Evolutionary conservation across 108 stramenopile species (phyloP), one percentile per base, ranked within the genome.

Genomic region (Cyclotella kingstonii): DNA sequence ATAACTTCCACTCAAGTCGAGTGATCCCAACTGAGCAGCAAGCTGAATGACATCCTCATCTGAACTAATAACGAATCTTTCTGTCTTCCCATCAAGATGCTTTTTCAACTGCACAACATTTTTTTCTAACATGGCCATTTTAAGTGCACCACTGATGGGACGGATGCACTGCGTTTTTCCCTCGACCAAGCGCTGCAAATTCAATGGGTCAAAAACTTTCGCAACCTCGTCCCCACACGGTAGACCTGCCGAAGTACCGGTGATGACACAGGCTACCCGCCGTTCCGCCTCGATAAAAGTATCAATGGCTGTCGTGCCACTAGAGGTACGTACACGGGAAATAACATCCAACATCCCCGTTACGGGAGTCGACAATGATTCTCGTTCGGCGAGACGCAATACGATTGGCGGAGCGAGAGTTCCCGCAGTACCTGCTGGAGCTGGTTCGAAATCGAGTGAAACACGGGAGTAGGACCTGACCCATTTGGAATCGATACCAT

Each of bases 231-330:
- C 76, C 22, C 65, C 71, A 18, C 92, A 92, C 3, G 97, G 97
- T 38, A 98, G 73, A 8, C 95, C 97, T 26, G 93, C 91, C 11
- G 94, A 89, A 25, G 93, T 94, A 15, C 97, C 97, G 2, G 97
- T 94, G 62, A 98, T 93, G 29, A 96, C 95, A 66, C 94, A 91
- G 27, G 87, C 80, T 27, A 89, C 66, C 11, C 83, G 82, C 57
- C 73, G 73, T 33, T 69, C 68, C 19, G 80, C 79, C 18, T 84
- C 82, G 34, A 72, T 74, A 35, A 31, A 51, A 26, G 73, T 69
- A 54, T 84, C 86, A 25, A 39, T 30, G 2, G 72, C 54, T 44
- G 53, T 70, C 52, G 71, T 80, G 15, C 57, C 81, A 42, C 40
- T 56, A 18, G 15, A 33, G 3, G 55, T 56, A 12, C 55, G 55